Base-by-base conservation (phyloP, 805 yeast genomes). In the Saturnispora mendoncae region DNA sequence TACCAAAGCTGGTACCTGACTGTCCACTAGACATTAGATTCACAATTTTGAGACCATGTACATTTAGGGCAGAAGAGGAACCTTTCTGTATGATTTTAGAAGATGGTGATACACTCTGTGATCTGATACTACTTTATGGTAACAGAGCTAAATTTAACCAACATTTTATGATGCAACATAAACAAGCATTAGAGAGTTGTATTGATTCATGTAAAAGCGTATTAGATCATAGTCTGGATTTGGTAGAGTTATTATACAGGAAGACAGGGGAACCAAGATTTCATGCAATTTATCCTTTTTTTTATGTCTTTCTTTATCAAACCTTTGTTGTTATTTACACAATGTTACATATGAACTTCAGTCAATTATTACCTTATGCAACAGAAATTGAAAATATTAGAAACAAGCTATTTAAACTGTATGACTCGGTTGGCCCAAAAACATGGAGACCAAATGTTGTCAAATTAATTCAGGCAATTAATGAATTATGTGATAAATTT, bases 131-230 rank as follows among this genome's bases (percentile, higher is more conserved):
- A 21, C 54, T 72, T n/a, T 66, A 71, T 49, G 68, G 72, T 38
- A 72, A 72, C 46, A 56, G 72, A 41, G 73, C 76, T 20, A 72
- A 72, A 43, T 60, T 72, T 38, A 67, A 70, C 45, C 76, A 72
- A 47, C 76, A 74, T 23, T 72, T 72, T 48, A 60, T 72, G 57
- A 58, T 62, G 3, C 61, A 60, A 18, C 54, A 59, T 39, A 53
- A 52, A 12, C 49, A 53, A 15, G 63, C 71, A 5, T 51, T 65
- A n/a, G 61, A 64, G 44, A 58, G 60, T 23, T 58, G 68, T 41
- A 47, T 66, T 2, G 59, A 54, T 47, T 68, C 72, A 3, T 58
- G 65, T 3, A 33, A 60, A 14, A 61, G 63, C 38, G 70, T 64
- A 21, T 54, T 67, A 37, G 65, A 62, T 17, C 62, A 61, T 36